phyloP scores from a whole-genome alignment of 2,329 filamentous ascomycete species.

The Alternaria consortialis region DNA sequence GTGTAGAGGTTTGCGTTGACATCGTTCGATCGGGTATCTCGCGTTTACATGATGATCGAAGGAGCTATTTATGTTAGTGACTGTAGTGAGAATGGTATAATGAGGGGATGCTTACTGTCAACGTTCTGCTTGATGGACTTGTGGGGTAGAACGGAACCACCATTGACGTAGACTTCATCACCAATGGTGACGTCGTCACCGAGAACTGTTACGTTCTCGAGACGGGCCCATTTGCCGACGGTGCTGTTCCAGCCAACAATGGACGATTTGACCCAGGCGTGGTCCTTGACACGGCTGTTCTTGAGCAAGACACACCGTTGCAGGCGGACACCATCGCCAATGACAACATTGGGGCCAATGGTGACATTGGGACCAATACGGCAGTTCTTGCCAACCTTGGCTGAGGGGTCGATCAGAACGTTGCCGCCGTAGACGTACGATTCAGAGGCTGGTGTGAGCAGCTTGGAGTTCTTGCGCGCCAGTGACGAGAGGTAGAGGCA shows the following conservation, averaged over 20 bases:
- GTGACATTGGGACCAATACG: conserved; percentile 97
- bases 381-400: conserved; percentile 98
- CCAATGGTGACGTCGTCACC: conserved; percentile 98
- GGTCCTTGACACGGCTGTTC: conserved; percentile 95
- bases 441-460: conserved; percentile 76
- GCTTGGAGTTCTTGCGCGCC: conserved; percentile 87
- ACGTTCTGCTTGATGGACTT: conserved; percentile 99
- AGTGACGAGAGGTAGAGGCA: conserved; percentile 95
- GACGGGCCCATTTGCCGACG: conserved; percentile 91
- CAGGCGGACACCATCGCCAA: conserved; percentile 92
- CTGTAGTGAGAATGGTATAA: neutral
- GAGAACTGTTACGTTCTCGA: conserved; percentile 98
- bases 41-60: conserved; percentile 58
- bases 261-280: conserved; percentile 98
- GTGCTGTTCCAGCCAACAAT: conserved; percentile 99
- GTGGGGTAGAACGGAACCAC: conserved; percentile 91
- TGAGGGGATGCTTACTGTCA: conserved; percentile 62
- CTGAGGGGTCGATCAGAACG: conserved; percentile 90
- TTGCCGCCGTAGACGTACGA: conserved; percentile 91
- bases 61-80: conserved; percentile 46
- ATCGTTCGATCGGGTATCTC: conserved; percentile 20
- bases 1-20: conserved; percentile 26
- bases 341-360: conserved; percentile 89
- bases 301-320: conserved; percentile 91
- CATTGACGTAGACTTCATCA: conserved; percentile 98